phyloP scores from a whole-genome alignment of 768 basidiomycete genomes.

The Galerina marginata region DNA sequence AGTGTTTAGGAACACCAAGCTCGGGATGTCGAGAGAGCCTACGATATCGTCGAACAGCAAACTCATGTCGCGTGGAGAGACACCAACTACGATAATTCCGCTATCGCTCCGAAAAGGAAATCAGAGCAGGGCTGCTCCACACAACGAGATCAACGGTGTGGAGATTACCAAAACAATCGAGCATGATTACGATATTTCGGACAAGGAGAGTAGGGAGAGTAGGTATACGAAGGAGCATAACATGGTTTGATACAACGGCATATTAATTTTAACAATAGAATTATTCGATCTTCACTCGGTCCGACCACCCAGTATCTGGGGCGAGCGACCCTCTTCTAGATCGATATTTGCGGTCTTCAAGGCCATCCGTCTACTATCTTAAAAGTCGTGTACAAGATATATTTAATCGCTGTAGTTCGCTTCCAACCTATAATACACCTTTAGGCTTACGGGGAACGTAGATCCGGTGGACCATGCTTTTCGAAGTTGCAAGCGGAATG shows the following conservation, averaged over 20 bases:
- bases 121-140: not conserved
- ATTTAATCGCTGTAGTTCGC: too few relatives aligned
- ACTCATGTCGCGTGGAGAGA: conserved; percentile 7
- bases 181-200: conserved; percentile 15
- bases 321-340: too few relatives aligned
- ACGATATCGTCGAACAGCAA: conserved; percentile 8
- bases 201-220: conserved; percentile 3
- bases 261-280: not conserved
- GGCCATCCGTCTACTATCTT: too few relatives aligned
- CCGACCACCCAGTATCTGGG: too few relatives aligned
- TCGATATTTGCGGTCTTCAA: too few relatives aligned
- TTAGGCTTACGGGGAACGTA: too few relatives aligned
- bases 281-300: not conserved
- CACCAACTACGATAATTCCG: conserved; percentile 6
- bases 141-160: conserved; percentile 1
- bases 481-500: too few relatives aligned
- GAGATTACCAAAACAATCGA: conserved; percentile 13
- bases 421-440: too few relatives aligned
- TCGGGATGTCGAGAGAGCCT: conserved; percentile 12
- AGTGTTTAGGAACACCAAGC: conserved; percentile 18
- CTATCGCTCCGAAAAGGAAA: conserved; percentile 10
- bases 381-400: too few relatives aligned
- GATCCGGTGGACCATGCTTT: too few relatives aligned
- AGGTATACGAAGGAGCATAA: conserved; percentile 5
- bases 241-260: conserved; percentile 1